Evolutionary conservation across 371 early-diverging fungal species (phyloP), one percentile per base, ranked within the genome.

Genomic region (Mucor irregularis): DNA sequence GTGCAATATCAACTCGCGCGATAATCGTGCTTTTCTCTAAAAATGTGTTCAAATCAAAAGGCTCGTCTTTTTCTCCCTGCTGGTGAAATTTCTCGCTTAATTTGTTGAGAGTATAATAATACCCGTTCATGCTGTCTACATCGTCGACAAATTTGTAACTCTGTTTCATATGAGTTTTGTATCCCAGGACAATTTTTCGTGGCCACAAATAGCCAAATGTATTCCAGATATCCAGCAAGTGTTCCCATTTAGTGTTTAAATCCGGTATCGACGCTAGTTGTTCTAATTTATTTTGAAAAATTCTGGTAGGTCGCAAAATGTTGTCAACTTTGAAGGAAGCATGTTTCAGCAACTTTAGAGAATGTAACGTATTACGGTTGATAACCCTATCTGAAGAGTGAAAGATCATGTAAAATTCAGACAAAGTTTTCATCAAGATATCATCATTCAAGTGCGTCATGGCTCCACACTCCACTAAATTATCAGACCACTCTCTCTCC

Each of bases 161-260:
- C 29, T 37, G 39, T 9, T 37, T 46, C 1, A 42, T 3, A 31
- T 58, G 42, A 5, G 13, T 42, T 42, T 42, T 54, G 25, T 54
- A 64, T 3, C 64, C 64, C 9, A 77, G 35, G 3, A 66, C 51
- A 7, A 77, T 58, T 24, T 68, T 69, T 33, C 70, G 60, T 9
- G 78, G 78, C 74, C 78, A 77, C n/a, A 77, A 55, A 43, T 66
- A 77, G 10, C 78, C 78, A 68, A 61, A 77, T 13, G 52, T 61
- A 21, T 62, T 28, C 72, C 72, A 77, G 2, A 77, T 47, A 28
- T 57, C 35, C 13, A 66, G 43, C 5, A 76, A 22, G 5, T 47
- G 45, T 10, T 58, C 29, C 76, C 76, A 73, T 47, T 55, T 49
- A 7, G 30, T 22, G 42, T 64, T 31, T 49, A 25, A 0, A 44